A percentile compares a stretch with the other conserved stretches of the same genome.
Evolutionary conservation across 805 yeast genomes (phyloP).

Genomic region (Ogataea polymorpha): DNA sequence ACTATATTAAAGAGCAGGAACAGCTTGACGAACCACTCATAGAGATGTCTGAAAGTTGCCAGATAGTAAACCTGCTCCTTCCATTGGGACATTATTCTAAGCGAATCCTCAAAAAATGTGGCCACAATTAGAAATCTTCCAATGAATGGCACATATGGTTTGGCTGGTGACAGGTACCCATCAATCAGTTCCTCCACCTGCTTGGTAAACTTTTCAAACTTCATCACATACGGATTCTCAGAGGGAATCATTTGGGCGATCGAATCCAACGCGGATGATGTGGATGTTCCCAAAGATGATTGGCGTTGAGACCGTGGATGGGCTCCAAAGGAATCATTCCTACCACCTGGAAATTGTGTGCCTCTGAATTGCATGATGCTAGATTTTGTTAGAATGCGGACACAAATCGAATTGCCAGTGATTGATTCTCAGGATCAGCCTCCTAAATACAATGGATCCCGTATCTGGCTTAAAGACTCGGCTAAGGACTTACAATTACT

Average conservation of each 20-base stretch:
- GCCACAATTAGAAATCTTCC: constrained; percentile 91
- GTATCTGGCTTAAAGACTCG: no score
- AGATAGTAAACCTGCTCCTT: constrained; percentile 83
- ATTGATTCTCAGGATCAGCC: no score
- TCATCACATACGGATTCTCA: constrained; percentile 30
- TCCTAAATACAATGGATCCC: no score
- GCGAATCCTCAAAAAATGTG: constrained; percentile 86
- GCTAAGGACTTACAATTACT: background rate
- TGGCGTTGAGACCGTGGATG: constrained; percentile 9
- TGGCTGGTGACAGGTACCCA: constrained; percentile 47
- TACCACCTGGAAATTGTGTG: constrained; percentile 28
- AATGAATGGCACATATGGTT: constrained; percentile 78
- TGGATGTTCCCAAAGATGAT: constrained; percentile 7
- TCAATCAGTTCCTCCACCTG: constrained; percentile 54
- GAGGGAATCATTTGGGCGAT: constrained; percentile 32
- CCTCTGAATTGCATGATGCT: constrained; percentile 32
- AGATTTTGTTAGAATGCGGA: background rate
- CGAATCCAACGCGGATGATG: constrained; percentile 22
- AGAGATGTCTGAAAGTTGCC: constrained; percentile 73
- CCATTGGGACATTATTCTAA: constrained; percentile 87
- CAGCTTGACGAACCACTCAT: constrained; percentile 71
- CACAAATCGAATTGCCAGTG: no score
- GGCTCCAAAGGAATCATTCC: constrained; percentile 8
- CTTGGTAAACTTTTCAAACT: constrained; percentile 51
- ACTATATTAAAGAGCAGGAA: constrained; percentile 63